phyloP scores from a whole-genome alignment of 148 eudicot species.

The Camellia lanceoleosa region DNA sequence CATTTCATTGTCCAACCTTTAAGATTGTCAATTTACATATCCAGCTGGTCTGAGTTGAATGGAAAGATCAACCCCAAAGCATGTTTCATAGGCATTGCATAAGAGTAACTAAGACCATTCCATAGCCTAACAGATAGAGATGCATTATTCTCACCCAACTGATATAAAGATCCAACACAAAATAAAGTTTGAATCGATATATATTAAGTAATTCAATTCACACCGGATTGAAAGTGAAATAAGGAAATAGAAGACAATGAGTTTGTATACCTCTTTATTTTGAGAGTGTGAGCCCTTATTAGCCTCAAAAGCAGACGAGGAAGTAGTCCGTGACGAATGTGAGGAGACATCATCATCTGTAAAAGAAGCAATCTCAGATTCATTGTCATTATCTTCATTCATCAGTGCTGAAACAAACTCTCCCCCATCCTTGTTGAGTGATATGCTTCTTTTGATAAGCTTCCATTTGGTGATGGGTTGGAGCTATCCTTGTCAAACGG shows the following conservation, averaged over 20 bases:
- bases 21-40: neutral
- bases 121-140: neutral
- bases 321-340: conserved; percentile 41
- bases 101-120: conserved; percentile 7
- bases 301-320: conserved; percentile 40
- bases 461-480: conserved; percentile 27
- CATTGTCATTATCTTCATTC: conserved; percentile 56
- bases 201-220: neutral
- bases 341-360: conserved; percentile 71
- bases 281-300: conserved; percentile 31
- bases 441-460: conserved; percentile 30
- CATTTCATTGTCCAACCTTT: neutral
- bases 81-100: neutral
- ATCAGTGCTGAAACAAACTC: conserved; percentile 43
- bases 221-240: neutral
- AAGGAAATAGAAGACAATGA: conserved; percentile 23
- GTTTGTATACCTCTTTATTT: conserved; percentile 44
- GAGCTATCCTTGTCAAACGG: conserved; percentile 58
- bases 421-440: conserved; percentile 45
- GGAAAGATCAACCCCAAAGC: neutral
- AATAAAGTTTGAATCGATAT: neutral
- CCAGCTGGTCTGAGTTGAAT: neutral
- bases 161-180: neutral
- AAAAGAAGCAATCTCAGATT: conserved; percentile 53
- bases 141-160: neutral